Base-by-base conservation (phyloP, 768 basidiomycete genomes). In the Termitomyces bulborhizus region DNA sequence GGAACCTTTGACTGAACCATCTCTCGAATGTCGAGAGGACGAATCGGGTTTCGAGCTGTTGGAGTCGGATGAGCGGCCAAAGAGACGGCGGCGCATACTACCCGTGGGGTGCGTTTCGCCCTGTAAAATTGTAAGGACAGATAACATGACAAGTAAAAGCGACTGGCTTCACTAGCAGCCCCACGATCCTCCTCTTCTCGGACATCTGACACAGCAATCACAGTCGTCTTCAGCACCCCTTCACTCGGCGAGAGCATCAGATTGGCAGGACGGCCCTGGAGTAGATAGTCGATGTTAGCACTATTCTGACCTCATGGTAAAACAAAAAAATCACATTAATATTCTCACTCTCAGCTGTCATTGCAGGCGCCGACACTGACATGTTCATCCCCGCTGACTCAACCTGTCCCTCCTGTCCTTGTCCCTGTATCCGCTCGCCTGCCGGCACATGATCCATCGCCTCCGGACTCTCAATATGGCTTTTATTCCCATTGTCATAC, bases 141-240 rank as follows among this genome's bases (percentile, higher is more conserved):
- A 40, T 45, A n/a, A 45, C 29, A 57, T 42, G 26, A 21, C 44
- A 55, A 60, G 24, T 45, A 37, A 43, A 45, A 43, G 37, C 24
- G 16, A 71, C 82, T 52, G 60, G 89, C 90, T 65, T 92, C 90
- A 65, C 88, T 90, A 68, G 86, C 71, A 45, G 63, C 72, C 68
- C 62, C 82, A 65, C 57, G 61, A 31, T 76, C 73, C 18, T 88
- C 86, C 12, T 70, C 31, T 32, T 32, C 72, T 31, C 61, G 62
- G 31, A 65, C 65, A 24, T 71, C 68, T 6, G 66, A 59, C 26
- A 68, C 65, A 21, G 69, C 71, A n/a, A 68, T 78, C 1, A 68
- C 70, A n/a, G 68, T 70, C 12, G 73, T 68, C 40, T 76, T 77
- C 18, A 88, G 68, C 6, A 78, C 78, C 16, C 78, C 71, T 56